Evolutionary conservation across 2,329 filamentous ascomycete genomes (phyloP), one percentile per base, ranked within the genome.

Genomic region (Monilinia aucupariae): DNA sequence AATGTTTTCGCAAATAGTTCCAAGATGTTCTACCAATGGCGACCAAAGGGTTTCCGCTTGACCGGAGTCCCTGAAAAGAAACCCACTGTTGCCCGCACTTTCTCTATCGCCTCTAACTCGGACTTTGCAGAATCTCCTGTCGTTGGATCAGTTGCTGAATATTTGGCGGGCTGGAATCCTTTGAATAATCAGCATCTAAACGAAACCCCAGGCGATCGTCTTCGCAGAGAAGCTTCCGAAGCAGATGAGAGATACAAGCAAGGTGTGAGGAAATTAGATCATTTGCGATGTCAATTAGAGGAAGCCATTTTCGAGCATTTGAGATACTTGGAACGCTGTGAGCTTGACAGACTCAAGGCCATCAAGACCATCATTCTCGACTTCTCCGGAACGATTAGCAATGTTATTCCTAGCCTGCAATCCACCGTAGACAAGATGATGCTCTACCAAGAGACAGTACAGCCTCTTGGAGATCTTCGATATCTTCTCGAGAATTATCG

Each of bases 381-480:
- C 77, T 97, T 99, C 76, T 97, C 93, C 5, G 94, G 94, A 52
- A 92, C 93, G 45, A 90, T 99, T 75, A 93, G 93, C 81, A 99
- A 99, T 72, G 93, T 97, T 71, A 97, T 99, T 67, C 96, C 94
- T 22, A 96, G 90, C 72, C 79, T 99, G 66, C 94, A 97, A 77
- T 93, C 93, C 64, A 92, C 92, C 0, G 92, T 99, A 30, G 94
- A 99, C 78, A 92, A 96, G 74, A 97, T 99, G 92, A 92, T 99
- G 87, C 82, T 99, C 53, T 99, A 96, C 78, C 94, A 99, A 76
- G 94, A 99, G 80, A 97, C 94, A 0, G 90, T 99, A n/a, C 94
- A 97, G 76, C 94, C 94, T 7, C 75, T 87, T 54, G 90, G 91
- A 47, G 94, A 99, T 76, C 79, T 99, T 69, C 85, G 94, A 67